phyloP scores from a whole-genome alignment of 352 stramenopile species.

The Pythium diclinum region DNA sequence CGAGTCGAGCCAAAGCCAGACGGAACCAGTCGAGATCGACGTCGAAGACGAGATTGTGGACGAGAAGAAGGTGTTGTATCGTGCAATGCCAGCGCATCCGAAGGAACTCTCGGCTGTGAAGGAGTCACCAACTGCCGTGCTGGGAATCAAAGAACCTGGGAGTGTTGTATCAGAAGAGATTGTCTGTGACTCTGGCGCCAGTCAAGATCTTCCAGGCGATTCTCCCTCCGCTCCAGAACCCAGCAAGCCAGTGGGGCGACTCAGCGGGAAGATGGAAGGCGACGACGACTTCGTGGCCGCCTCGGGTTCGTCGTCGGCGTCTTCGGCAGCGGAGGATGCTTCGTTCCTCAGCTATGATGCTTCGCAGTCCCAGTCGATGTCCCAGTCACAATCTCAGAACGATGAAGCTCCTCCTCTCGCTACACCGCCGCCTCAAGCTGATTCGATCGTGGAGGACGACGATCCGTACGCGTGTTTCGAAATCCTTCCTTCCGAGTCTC shows the following conservation, averaged over 20 bases:
- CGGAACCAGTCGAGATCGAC: not conserved
- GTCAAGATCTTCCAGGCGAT: not conserved
- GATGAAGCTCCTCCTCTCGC: not conserved
- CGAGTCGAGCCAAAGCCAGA: not conserved
- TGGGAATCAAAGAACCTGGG: not conserved
- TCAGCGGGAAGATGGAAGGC: not conserved
- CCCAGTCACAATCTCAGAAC: not conserved
- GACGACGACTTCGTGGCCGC: not conserved
- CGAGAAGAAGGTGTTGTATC: not conserved
- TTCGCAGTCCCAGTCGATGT: not conserved
- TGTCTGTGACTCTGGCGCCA: not conserved
- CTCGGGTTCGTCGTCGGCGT: not conserved
- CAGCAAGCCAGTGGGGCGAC: not conserved
- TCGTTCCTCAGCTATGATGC: not conserved
- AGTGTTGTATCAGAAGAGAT: not conserved
- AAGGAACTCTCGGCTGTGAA: not conserved
- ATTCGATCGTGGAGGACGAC: not conserved
- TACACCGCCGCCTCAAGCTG: not conserved
- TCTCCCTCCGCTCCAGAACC: not conserved
- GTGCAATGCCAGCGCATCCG: not conserved
- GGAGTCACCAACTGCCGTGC: not conserved
- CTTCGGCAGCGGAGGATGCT: not conserved
- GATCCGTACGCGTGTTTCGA: not conserved
- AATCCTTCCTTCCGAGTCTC: not conserved
- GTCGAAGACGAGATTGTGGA: not conserved